phyloP scores from a whole-genome alignment of 805 yeast species.

The Blastobotrys chiropterorum region DNA sequence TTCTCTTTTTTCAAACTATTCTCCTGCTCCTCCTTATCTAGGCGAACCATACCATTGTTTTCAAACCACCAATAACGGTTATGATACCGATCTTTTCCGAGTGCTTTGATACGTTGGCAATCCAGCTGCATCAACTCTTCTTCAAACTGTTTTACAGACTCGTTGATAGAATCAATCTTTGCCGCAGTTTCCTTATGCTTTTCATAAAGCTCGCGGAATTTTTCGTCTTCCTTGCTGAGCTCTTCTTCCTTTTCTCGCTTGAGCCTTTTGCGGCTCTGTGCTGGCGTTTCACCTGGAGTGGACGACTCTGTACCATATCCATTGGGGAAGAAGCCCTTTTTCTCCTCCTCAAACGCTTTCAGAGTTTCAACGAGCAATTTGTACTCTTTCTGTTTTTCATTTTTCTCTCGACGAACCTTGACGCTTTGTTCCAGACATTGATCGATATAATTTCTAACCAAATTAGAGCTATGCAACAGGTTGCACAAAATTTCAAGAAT shows the following conservation, averaged over 20 bases:
- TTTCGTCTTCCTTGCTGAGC: slow-evolving; percentile 26
- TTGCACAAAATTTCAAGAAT: slow-evolving; percentile 59
- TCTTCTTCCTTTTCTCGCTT: slow-evolving; percentile 14
- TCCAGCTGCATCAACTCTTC: slow-evolving; percentile 48
- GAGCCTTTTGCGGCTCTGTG: not conserved
- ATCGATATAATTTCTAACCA: slow-evolving; percentile 61
- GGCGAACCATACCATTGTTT: slow-evolving; percentile 53
- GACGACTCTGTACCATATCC: slow-evolving; percentile 11
- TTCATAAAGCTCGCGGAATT: slow-evolving; percentile 20
- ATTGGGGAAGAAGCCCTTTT: slow-evolving; percentile 26
- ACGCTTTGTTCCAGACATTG: slow-evolving; percentile 60
- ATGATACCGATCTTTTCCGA: slow-evolving; percentile 78
- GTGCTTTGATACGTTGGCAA: slow-evolving; percentile 62
- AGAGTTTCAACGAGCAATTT: slow-evolving; percentile 49
- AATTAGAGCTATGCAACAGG: slow-evolving; percentile 50
- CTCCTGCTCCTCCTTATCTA: slow-evolving; percentile 1
- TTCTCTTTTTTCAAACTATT: slow-evolving; percentile 4
- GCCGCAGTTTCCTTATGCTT: slow-evolving; percentile 2
- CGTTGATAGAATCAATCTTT: slow-evolving; percentile 40
- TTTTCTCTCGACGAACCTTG: slow-evolving; percentile 54
- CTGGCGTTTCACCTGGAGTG: slow-evolving; percentile 16
- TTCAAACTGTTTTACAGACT: slow-evolving; percentile 50
- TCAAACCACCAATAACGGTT: slow-evolving; percentile 97
- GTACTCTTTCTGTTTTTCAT: slow-evolving; percentile 59
- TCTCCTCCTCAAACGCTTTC: slow-evolving; percentile 39